Conservation (phyloP, 192 early-diverging fungal species). For the Dissophora globulifera region DNA sequence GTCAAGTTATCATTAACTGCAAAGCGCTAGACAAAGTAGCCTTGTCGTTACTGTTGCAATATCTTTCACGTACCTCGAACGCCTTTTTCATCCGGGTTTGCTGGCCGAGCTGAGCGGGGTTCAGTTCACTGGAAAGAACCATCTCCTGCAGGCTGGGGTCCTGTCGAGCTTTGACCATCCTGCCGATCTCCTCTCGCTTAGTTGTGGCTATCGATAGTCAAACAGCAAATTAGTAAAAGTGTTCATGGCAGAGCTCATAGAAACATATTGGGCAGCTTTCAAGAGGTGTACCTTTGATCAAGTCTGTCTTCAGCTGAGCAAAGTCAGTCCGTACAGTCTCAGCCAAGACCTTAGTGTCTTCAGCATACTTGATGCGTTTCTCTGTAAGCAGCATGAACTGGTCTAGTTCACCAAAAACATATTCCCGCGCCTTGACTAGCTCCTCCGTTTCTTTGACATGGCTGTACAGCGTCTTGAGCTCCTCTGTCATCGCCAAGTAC, state of each 20-base stretch:
- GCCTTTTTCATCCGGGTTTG: slow-evolving; percentile 31
- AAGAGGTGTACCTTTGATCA: slow-evolving; percentile 33
- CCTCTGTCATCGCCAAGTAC: slow-evolving; percentile 47
- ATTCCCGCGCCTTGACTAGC: slow-evolving; percentile 41
- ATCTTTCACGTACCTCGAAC: slow-evolving; percentile 12
- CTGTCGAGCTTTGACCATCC: slow-evolving; percentile 29
- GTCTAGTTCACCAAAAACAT: slow-evolving; percentile 44
- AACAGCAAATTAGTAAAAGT: no score
- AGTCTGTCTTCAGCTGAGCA: slow-evolving; percentile 17
- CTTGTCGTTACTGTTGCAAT: background rate
- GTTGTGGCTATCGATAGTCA: slow-evolving; percentile 1
- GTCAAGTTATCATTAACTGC: background rate
- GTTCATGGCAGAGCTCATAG: no score
- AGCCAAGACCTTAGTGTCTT: slow-evolving; percentile 11
- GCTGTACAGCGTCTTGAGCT: slow-evolving; percentile 26
- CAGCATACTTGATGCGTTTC: slow-evolving; percentile 33
- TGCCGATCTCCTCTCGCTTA: slow-evolving; percentile 39
- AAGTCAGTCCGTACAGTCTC: slow-evolving; percentile 19
- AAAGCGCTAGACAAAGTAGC: no score
- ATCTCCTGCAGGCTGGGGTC: slow-evolving; percentile 29
- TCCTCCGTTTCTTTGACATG: slow-evolving; percentile 44
- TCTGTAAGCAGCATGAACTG: slow-evolving; percentile 26
- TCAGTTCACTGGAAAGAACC: slow-evolving; percentile 27
- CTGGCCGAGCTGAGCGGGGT: slow-evolving; percentile 25
- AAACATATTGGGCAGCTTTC: no score